phyloP scores from a whole-genome alignment of 192 early-diverging fungal species.

The Gorgonomyces haynaldii region DNA sequence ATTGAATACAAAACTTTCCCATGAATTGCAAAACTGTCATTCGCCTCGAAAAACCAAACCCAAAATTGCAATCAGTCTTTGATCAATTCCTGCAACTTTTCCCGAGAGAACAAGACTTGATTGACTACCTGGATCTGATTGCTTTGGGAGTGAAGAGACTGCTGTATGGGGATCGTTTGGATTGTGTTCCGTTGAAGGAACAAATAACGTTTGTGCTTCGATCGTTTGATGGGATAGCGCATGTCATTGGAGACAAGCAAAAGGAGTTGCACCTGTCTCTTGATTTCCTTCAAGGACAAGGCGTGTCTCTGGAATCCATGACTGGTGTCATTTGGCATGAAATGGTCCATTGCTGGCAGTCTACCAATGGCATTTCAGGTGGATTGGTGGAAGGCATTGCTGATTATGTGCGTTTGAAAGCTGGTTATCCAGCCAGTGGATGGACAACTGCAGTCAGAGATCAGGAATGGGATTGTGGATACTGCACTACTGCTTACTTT shows the following conservation, averaged over 20 bases:
- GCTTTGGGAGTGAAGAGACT: too few species aligned
- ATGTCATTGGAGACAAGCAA: constrained; percentile 11
- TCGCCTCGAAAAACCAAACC: too few species aligned
- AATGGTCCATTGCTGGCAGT: constrained; percentile 18
- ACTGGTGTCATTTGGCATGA: constrained; percentile 20
- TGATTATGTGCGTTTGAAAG: constrained; percentile 25
- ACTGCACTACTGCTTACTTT: constrained; percentile 31
- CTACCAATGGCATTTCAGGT: constrained; percentile 7
- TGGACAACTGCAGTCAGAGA: constrained; percentile 14
- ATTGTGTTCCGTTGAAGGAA: too few species aligned
- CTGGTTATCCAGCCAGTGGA: constrained; percentile 16
- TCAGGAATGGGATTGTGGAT: constrained; percentile 24
- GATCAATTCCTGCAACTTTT: too few species aligned
- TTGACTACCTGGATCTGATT: too few species aligned
- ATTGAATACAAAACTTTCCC: too few species aligned
- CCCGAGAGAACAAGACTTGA: too few species aligned
- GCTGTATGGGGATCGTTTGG: too few species aligned
- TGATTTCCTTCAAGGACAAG: constrained; percentile 8
- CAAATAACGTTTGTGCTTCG: too few species aligned
- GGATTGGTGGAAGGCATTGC: constrained; percentile 35
- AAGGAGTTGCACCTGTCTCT: constrained; percentile 28
- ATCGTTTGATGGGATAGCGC: constrained; percentile 24
- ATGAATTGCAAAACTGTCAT: too few species aligned
- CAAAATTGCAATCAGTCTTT: too few species aligned
- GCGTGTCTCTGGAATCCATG: background rate